phyloP scores from a whole-genome alignment of 768 basidiomycete species.

The Lenzites betulinus region DNA sequence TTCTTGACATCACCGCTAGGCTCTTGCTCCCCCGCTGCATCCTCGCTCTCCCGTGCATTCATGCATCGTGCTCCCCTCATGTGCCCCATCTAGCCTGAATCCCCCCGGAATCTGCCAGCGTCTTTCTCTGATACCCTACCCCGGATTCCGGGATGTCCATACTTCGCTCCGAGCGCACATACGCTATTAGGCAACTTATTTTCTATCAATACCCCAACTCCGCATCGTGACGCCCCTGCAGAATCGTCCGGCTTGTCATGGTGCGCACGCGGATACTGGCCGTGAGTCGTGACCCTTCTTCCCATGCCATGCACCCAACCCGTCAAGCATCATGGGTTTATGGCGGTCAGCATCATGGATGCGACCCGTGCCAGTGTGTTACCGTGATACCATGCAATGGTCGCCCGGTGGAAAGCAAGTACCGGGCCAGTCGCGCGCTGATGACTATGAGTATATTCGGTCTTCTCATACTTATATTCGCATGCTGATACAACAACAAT shows the following conservation, averaged over 20 bases:
- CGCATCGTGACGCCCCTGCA: not conserved
- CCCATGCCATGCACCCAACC: too few species aligned
- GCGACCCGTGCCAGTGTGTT: too few species aligned
- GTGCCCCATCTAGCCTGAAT: not conserved
- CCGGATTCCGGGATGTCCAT: not conserved
- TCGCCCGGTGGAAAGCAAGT: too few species aligned
- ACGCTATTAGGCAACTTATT: not conserved
- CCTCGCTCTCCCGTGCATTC: not conserved
- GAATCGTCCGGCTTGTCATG: too few species aligned
- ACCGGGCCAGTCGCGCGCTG: too few species aligned
- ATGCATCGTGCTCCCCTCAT: not conserved
- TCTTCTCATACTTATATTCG: not conserved
- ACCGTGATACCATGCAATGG: too few species aligned
- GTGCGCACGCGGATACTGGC: not conserved
- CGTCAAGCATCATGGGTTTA: too few species aligned
- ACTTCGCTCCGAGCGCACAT: not conserved
- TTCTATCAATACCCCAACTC: not conserved
- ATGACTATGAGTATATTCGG: too few species aligned
- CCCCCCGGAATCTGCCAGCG: not conserved
- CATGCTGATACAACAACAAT: constrained; percentile 9
- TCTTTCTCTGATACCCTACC: not conserved
- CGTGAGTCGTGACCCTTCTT: too few species aligned
- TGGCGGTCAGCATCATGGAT: too few species aligned
- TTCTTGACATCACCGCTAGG: not conserved
- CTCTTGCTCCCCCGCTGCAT: not conserved